A percentile compares a stretch with the other conserved stretches of the same genome.
Conservation (phyloP, 2,329 filamentous ascomycete species). For the Exophiala xenobiotica region DNA sequence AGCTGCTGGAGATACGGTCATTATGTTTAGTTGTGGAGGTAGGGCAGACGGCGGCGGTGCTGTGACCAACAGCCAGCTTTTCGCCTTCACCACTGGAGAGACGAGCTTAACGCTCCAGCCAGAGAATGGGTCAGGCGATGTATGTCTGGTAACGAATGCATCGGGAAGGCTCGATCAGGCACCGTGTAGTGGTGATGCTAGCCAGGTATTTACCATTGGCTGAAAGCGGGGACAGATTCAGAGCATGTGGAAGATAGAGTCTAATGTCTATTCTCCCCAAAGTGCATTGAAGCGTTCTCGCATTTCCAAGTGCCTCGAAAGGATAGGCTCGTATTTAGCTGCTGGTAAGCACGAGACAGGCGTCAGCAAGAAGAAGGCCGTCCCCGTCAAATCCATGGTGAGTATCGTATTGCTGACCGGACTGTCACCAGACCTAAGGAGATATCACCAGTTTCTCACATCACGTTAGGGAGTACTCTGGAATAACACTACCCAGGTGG, state of each 20-base stretch:
- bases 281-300: neutral
- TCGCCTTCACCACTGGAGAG: conserved; percentile 10
- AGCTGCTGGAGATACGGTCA: conserved; percentile 17
- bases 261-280: neutral
- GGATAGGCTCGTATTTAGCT: no score
- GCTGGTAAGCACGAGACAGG: no score
- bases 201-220: conserved; percentile 16
- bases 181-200: conserved; percentile 11
- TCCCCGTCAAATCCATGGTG: no score
- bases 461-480: no score
- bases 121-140: conserved; percentile 11
- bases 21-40: conserved; percentile 21
- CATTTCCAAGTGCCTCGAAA: neutral
- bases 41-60: conserved; percentile 16
- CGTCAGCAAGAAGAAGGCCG: no score
- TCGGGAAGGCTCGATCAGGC: conserved; percentile 17
- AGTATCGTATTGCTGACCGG: no score
- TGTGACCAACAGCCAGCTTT: conserved; percentile 18
- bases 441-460: no score
- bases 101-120: conserved; percentile 16
- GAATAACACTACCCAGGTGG: no score
- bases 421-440: no score
- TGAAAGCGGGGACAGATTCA: neutral
- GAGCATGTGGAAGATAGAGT: neutral
- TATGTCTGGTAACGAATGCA: conserved; percentile 11